phyloP scores from a whole-genome alignment of 1,139 yeast genomes.

The Pichia sp. region DNA sequence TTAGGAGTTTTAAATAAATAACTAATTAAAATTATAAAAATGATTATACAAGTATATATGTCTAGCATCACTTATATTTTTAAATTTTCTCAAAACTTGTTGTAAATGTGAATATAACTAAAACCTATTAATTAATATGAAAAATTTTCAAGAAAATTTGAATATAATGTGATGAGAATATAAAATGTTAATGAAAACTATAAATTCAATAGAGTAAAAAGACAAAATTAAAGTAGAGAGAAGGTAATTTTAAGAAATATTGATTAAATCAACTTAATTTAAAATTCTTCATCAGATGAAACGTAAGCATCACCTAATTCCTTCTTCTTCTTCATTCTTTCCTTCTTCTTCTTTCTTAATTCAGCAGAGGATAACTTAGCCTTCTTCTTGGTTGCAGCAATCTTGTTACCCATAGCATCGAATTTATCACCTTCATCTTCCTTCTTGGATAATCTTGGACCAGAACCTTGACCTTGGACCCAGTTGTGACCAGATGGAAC shows the following conservation, averaged over 20 bases:
- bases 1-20: too few relatives aligned
- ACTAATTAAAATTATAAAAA: too few relatives aligned
- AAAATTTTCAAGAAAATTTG: too few relatives aligned
- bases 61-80: too few relatives aligned
- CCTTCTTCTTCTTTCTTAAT: slow-evolving; percentile 99
- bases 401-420: slow-evolving; percentile 99
- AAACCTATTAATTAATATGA: too few relatives aligned
- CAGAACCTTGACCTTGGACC: slow-evolving; percentile 99
- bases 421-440: slow-evolving; percentile 93
- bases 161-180: too few relatives aligned
- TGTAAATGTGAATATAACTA: too few relatives aligned
- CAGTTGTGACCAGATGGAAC: slow-evolving; percentile 99
- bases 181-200: too few relatives aligned
- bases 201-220: background rate
- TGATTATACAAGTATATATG: too few relatives aligned
- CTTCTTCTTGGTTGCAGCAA: slow-evolving; percentile 93
- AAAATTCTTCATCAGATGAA: slow-evolving; percentile 81
- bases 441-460: slow-evolving; percentile 98
- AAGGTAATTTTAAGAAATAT: background rate
- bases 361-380: slow-evolving; percentile 97
- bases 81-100: too few relatives aligned
- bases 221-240: background rate
- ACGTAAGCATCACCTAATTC: slow-evolving; percentile 98
- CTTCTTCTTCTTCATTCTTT: slow-evolving; percentile 99
- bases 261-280: slow-evolving; percentile 13